Base-by-base conservation (phyloP, 2,329 filamentous ascomycete species). In the Ceratocystis colombiana region DNA sequence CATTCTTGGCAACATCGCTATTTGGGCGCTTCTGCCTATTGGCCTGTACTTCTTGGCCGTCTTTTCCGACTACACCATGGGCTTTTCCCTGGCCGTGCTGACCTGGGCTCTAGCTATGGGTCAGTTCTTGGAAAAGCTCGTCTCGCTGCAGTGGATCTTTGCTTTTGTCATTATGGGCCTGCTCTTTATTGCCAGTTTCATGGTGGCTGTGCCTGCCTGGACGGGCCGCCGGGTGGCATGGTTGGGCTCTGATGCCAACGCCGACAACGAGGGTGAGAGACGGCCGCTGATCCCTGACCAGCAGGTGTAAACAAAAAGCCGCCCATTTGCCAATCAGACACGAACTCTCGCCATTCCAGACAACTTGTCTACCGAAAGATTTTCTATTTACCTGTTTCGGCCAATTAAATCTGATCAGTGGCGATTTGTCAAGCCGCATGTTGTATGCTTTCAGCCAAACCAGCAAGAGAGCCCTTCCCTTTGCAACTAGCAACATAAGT, bases 91-190 rank as follows among this genome's bases (percentile, higher is more conserved):
- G 71, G 88, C 85, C 70, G 80, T 91, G 57, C 78, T 95, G 61
- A 78, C 84, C 1, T 85, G 90, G 4, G 84, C 90, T 20, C 84
- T 95, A 53, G 90, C 89, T 12, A 84, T 94, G 17, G 82, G 84
- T 15, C 91, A 96, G 75, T 86, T 95, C 77, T 78, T 85, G 63
- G 80, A 82, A 71, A 85, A 90, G 73, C 75, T 87, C 68, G 80
- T 95, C 70, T 88, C 89, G 5, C 79, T 96, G 70, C 91, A 96
- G 77, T 96, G 90, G 90, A 93, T 95, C 76, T 96, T 96, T 74
- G 88, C 90, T 44, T 94, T 95, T 72, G 79, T 85, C 69, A 90
- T 96, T 74, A 91, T 93, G 80, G 83, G 80, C 0, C 73, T 89
- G 30, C 82, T 95, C 64, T 88, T 94, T 73, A 74, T 91, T 22